Conservation (phyloP, 371 early-diverging fungal species). For the Zopfochytrium polystomum region DNA sequence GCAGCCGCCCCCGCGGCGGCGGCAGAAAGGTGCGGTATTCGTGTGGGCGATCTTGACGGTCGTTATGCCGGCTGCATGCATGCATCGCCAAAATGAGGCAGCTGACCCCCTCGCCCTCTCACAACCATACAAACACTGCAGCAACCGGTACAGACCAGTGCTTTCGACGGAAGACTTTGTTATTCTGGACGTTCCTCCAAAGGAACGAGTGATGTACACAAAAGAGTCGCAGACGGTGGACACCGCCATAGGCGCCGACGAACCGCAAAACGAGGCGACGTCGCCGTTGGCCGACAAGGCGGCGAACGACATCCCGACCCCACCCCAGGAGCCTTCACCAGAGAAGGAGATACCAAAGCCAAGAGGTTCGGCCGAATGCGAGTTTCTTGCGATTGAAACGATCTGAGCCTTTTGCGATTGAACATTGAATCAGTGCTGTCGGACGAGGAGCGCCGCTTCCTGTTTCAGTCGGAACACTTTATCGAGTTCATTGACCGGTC, state of each 20-base stretch:
- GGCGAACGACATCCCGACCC: background rate
- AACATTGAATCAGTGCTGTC: conserved; percentile 58
- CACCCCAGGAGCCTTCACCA: background rate
- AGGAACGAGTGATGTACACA: conserved; percentile 85
- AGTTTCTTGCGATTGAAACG: background rate
- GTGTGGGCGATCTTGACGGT: conserved; percentile 6
- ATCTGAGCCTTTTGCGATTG: background rate
- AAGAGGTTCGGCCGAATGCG: background rate
- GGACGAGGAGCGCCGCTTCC: conserved; percentile 72
- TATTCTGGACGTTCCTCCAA: conserved; percentile 79
- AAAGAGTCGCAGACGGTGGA: conserved; percentile 86
- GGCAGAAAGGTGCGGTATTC: conserved; percentile 11
- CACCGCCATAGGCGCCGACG: conserved; percentile 20
- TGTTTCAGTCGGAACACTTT: conserved; percentile 74
- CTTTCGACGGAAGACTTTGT: conserved; percentile 56
- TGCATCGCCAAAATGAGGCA: background rate
- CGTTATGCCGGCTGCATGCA: background rate
- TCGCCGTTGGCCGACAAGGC: conserved; percentile 31
- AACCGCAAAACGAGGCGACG: conserved; percentile 31
- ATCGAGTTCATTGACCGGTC: conserved; percentile 81
- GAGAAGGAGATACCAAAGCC: conserved; percentile 4
- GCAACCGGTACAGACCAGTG: background rate
- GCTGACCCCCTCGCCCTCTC: background rate
- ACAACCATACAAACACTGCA: background rate
- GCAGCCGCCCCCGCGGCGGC: background rate